Base-by-base conservation (phyloP, 2,329 filamentous ascomycete species). In the Fusarium solani-melongenae region DNA sequence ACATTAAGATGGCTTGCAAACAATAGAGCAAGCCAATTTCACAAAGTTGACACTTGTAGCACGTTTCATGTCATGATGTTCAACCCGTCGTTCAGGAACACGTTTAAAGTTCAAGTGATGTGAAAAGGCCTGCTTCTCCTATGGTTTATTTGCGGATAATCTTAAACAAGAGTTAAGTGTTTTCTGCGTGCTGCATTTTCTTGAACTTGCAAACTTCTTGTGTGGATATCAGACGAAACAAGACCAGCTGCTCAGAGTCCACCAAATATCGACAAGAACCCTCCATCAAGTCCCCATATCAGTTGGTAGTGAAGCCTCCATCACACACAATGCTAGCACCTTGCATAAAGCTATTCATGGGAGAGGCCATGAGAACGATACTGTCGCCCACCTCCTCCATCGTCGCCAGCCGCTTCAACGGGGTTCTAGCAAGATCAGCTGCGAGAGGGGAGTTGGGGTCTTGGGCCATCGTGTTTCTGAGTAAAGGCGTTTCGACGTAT, bases 311-410 rank as follows among this genome's bases (percentile, higher is more conserved):
- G 46, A 82, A 84, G 0, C 84, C 85, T 6, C 87, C 86, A 71
- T 89, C 87, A 15, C 84, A 84, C 2, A 88, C 79, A 56, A 89
- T 70, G 6, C 81, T 81, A 17, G 84, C 80, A 1, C 87, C 88
- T 59, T 86, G 83, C 79, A 90, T 86, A 73, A 84, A 90, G 64
- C 87, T 89, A 64, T 85, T 85, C 82, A 88, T 83, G 2, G 84
- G 82, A 34, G 86, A 88, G 20, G 85, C 86, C 66, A 90, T 74
- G 65, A 88, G 88, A 0, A 86, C 80, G 29, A 89, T 85, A 34
- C 83, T 80, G 70, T 90, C 87, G 0, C 86, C 87, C 70, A 90
- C 84, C 78, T 91, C 88, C 27, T 89, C 87, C 17, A 85, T 81
- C 22, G 79, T 77, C 0, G 82, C 87, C 34, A 88, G 77, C 10